Evolutionary conservation across 352 stramenopile genomes (phyloP), one percentile per base, ranked within the genome.

Genomic region (Phytophthora pisi): DNA sequence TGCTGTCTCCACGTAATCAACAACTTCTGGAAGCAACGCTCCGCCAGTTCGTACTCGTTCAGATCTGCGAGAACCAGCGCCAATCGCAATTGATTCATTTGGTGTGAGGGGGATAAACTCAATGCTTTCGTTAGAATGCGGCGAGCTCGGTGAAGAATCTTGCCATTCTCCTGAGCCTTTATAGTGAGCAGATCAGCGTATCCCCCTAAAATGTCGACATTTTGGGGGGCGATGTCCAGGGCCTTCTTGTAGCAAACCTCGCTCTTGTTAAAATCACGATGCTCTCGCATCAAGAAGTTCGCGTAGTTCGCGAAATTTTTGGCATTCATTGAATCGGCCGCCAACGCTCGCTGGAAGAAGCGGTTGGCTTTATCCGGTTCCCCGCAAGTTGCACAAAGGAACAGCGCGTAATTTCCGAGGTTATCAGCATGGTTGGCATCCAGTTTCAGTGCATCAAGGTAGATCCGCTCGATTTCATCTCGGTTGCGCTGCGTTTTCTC

Each of bases 341-440:
- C 20, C 10, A 83, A 40, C 13, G 76, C 78, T 11, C 56, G 69
- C 13, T 74, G 23, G 26, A 83, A 80, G 20, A 61, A 60, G 8
- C 38, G 9, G 1, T 74, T 24, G 0, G 69, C 78, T 28, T 75
- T 15, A 16, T 78, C 63, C 7, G 58, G 46, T 34, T 78, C 49
- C 2, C 38, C 15, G 16, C 62, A 76, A 16, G 36, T 60, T 26
- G 55, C 31, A 43, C 68, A 70, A 9, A 87, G 65, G 51, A 84
- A 84, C 3, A 60, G 28, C 5, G 76, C 78, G n/a, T 82, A 87
- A n/a, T 69, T 75, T 7, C 72, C 66, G 10, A 87, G 66, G 26
- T 81, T 77, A 15, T 61, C 43, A 6, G 66, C 71, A 23, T 87
- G 68, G 13, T 57, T 50, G 0, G 38, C 24, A 20, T 87, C 74